Percentiles rank a stretch among this genome's conserved stretches.
Conservation (phyloP, 2,329 filamentous ascomycete genomes). For the Monascus ruber region DNA sequence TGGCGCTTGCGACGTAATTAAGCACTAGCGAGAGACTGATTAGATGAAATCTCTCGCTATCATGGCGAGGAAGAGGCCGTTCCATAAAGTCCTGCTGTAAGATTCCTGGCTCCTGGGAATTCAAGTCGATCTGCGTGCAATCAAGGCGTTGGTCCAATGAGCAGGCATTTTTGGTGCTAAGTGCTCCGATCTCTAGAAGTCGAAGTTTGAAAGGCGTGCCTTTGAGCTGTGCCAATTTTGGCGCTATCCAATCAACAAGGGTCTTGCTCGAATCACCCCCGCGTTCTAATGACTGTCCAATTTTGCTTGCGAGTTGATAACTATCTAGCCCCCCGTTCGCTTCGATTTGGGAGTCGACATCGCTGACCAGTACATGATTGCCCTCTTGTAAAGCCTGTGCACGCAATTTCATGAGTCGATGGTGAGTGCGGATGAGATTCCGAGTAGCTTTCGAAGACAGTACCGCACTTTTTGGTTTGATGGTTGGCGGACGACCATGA, state of each 20-base stretch:
- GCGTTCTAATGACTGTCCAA: slow-evolving; percentile 48
- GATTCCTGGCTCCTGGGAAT: slow-evolving; percentile 70
- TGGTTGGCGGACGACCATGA: slow-evolving; percentile 34
- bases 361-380: slow-evolving; percentile 28
- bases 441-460: slow-evolving; percentile 48
- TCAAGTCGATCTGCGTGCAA: slow-evolving; percentile 76
- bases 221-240: slow-evolving; percentile 14
- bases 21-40: slow-evolving; percentile 86
- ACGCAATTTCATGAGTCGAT: slow-evolving; percentile 47
- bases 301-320: slow-evolving; percentile 53
- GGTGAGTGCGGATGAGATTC: slow-evolving; percentile 48
- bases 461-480: slow-evolving; percentile 22
- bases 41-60: slow-evolving; percentile 66
- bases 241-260: slow-evolving; percentile 47
- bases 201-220: slow-evolving; percentile 33
- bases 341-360: slow-evolving; percentile 40
- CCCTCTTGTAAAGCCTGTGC: slow-evolving; percentile 40
- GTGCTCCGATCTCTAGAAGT: slow-evolving; percentile 79
- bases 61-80: slow-evolving; percentile 53
- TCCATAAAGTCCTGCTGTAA: slow-evolving; percentile 90
- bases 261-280: slow-evolving; percentile 54
- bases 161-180: slow-evolving; percentile 77
- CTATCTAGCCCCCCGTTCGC: slow-evolving; percentile 47
- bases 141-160: slow-evolving; percentile 60
- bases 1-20: slow-evolving; percentile 79